Base-by-base conservation (phyloP, 2,329 filamentous ascomycete species). In the Graphilbum sp. region DNA sequence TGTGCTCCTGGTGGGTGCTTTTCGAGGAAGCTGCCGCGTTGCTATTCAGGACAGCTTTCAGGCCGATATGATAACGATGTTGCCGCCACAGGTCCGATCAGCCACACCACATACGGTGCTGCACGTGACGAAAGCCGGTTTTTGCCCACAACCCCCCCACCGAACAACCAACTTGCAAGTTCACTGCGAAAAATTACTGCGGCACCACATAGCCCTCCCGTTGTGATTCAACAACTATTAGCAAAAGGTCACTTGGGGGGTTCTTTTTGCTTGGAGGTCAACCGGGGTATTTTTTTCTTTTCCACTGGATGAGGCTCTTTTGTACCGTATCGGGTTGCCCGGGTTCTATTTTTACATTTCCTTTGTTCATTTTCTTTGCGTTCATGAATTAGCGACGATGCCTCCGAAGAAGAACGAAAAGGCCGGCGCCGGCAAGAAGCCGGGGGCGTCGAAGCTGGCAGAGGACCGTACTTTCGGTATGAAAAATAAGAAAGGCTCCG, bases 381-480 rank as follows among this genome's bases (percentile, higher is more conserved):
- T 25, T 23, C 4, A 35, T 37, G 19, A 19, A 40, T 45, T 50
- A 50, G 55, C 60, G 64, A 74, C 51, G 51, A 86, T 87, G 81
- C 65, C 81, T 57, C 81, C 81, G 42, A 86, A 86, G 58, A 70
- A 69, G 51, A 56, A 60, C 41, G 66, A 72, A 39, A 66, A 72
- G 47, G 61, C 51, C 40, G 53, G 46, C 36, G 64, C 52, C 48
- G 65, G 61, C 56, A 75, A 75, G 62, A 72, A 71, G 62, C 57
- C 63, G 40, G 35, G 12, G 15, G 55, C 63, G 18, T 58, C 63
- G 42, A 85, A 85, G 63, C 52, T 67, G 33, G 82, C 86, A 46
- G 85, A 90, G 45, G 90, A 98, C 67, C 90, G 88, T 65, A 94
- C 90, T 35, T 98, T 98, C 69, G 90, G 90, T 51, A 96, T 98